A percentile compares a stretch with the other conserved stretches of the same genome.
These are phyloP conservation scores for Lophium mytilinum DNA, from an alignment of 495 filamentous ascomycete species.

Conservation along the genomic window DNA sequence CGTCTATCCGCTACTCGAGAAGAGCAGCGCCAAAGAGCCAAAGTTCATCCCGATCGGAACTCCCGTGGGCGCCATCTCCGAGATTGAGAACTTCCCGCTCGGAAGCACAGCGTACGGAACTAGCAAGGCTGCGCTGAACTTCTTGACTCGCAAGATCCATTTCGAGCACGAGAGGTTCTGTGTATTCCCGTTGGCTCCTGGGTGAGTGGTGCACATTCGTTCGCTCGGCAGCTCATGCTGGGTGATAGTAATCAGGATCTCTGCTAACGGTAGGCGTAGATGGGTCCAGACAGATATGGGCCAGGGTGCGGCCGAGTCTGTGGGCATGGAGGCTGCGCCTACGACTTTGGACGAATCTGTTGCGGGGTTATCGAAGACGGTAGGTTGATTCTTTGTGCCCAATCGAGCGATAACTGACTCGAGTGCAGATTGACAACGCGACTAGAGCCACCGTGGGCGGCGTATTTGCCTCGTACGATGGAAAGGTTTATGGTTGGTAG, in stretches of 20 bases:
- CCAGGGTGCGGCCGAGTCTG: background rate
- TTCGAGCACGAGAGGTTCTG: background rate
- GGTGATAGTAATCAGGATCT: background rate
- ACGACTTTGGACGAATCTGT: background rate
- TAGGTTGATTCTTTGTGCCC: background rate
- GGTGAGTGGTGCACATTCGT: background rate
- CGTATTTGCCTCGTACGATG: background rate
- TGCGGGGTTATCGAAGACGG: background rate
- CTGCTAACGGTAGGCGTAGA: background rate
- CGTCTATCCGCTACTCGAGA: slow-evolving; percentile 1
- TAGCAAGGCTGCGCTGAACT: background rate
- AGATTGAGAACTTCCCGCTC: background rate
- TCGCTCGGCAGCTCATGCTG: background rate
- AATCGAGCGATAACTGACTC: no score
- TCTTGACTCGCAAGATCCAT: background rate
- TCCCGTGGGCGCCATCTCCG: background rate
- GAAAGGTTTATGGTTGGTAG: background rate
- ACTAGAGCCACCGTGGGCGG: background rate
- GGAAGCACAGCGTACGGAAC: background rate
- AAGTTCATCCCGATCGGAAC: slow-evolving; percentile 6
- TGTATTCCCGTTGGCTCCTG: background rate
- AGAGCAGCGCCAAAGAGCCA: background rate
- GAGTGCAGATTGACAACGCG: background rate
- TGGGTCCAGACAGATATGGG: slow-evolving; percentile 5
- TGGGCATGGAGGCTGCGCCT: background rate